Conservation (phyloP, 1,284 basidiomycete genomes). For the Boletus sp. region DNA sequence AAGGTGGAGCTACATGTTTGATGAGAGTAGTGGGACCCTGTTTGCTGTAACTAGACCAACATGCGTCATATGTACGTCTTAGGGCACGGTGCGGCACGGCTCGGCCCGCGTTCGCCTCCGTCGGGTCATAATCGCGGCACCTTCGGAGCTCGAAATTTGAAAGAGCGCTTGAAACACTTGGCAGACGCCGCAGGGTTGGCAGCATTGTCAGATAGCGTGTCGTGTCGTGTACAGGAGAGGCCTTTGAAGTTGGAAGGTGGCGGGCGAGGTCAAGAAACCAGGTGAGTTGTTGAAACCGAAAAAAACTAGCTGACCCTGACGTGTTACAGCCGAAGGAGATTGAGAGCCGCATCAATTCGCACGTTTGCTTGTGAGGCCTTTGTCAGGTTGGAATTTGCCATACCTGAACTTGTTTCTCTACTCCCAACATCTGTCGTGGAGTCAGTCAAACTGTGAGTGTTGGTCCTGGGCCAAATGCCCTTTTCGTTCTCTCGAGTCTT, state of each 20-base stretch:
- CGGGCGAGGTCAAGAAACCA: not conserved
- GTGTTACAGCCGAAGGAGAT: constrained; percentile 7
- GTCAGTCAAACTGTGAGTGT: constrained; percentile 16
- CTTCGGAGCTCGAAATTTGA: constrained; percentile 27
- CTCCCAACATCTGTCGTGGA: constrained; percentile 8
- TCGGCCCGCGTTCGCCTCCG: constrained; percentile 24
- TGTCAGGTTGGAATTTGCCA: constrained; percentile 21
- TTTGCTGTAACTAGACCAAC: not conserved
- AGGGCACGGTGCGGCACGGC: constrained; percentile 1
- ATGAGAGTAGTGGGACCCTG: not conserved
- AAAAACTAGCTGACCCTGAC: constrained; percentile 4
- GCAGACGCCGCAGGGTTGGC: not conserved
- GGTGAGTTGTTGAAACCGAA: constrained; percentile 10
- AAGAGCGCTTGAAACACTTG: constrained; percentile 9
- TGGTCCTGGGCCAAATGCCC: constrained; percentile 6
- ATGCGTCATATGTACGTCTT: constrained; percentile 3
- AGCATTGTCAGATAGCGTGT: not conserved
- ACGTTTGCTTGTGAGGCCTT: constrained; percentile 24
- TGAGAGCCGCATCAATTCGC: constrained; percentile 28
- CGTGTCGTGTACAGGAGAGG: not conserved
- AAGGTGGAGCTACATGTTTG: constrained; percentile 53
- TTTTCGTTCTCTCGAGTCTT: constrained; percentile 17
- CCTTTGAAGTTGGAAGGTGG: not conserved
- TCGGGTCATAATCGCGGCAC: constrained; percentile 10
- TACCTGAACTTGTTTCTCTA: constrained; percentile 16